Percentiles rank a stretch among this genome's conserved stretches.
phyloP scores from a whole-genome alignment of 2,329 filamentous ascomycete genomes.

The Biscogniauxia mediterranea region DNA sequence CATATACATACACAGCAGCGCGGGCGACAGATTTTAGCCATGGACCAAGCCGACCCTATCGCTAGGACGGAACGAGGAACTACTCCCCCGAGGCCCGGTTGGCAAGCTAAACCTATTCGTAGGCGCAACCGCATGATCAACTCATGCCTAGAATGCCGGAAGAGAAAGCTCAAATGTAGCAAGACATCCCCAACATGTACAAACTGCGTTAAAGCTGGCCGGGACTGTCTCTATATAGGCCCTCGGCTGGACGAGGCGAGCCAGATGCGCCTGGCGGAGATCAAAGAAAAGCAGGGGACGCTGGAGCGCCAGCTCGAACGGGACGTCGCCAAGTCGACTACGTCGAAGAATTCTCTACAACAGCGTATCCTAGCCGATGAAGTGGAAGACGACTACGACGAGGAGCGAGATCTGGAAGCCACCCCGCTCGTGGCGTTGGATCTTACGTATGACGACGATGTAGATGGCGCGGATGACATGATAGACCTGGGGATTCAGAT shows the following conservation, averaged over 20 bases:
- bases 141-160: slow-evolving; percentile 68
- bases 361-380: slow-evolving; percentile 47
- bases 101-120: slow-evolving; percentile 45
- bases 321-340: slow-evolving; percentile 55
- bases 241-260: slow-evolving; percentile 67
- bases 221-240: slow-evolving; percentile 63
- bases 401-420: slow-evolving; percentile 59
- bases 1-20: slow-evolving; percentile 1
- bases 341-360: slow-evolving; percentile 30
- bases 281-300: slow-evolving; percentile 75
- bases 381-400: slow-evolving; percentile 57
- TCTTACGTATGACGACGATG: slow-evolving; percentile 65
- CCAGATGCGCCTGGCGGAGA: slow-evolving; percentile 68
- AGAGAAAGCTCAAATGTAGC: slow-evolving; percentile 77
- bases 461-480: slow-evolving; percentile 57
- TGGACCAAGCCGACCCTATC: slow-evolving; percentile 23
- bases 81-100: slow-evolving; percentile 18
- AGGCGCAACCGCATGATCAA: slow-evolving; percentile 65
- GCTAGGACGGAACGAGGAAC: slow-evolving; percentile 22
- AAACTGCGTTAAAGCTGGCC: slow-evolving; percentile 58
- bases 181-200: slow-evolving; percentile 66
- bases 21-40: slow-evolving; percentile 10
- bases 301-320: slow-evolving; percentile 68
- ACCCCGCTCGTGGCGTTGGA: slow-evolving; percentile 63
- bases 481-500: slow-evolving; percentile 71